These are phyloP conservation scores for Epichloe bromicola DNA, from an alignment of 2,329 filamentous ascomycete species.

Conservation along the genomic window DNA sequence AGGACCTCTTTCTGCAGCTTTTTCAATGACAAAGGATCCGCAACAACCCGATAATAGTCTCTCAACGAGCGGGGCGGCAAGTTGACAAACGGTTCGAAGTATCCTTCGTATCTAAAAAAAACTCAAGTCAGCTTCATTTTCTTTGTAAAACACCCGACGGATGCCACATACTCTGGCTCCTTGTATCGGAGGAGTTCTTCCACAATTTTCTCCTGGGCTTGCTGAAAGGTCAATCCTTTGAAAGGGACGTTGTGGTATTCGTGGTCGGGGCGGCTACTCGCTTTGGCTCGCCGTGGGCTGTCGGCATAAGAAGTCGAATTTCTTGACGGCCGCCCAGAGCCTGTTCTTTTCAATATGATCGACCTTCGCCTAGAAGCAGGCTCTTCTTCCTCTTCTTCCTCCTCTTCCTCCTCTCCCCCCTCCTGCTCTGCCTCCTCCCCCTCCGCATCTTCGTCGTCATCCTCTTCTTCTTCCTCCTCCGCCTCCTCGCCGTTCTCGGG, in stretches of 20 bases:
- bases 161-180: slow-evolving; percentile 45
- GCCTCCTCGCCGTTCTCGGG: slow-evolving; percentile 18
- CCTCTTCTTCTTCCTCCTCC: slow-evolving; percentile 18
- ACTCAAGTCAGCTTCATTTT: slow-evolving; percentile 10
- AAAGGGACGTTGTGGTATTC: slow-evolving; percentile 48
- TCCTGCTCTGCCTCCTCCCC: slow-evolving; percentile 11
- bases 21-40: slow-evolving; percentile 66
- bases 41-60: slow-evolving; percentile 79
- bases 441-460: slow-evolving; percentile 13
- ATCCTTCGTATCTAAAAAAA: slow-evolving; percentile 49
- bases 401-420: slow-evolving; percentile 17
- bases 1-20: slow-evolving; percentile 65
- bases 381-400: slow-evolving; percentile 20
- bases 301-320: slow-evolving; percentile 18
- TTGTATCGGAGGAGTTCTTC: slow-evolving; percentile 58
- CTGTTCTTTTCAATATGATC: slow-evolving; percentile 27
- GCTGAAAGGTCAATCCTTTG: slow-evolving; percentile 63
- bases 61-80: slow-evolving; percentile 62
- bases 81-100: slow-evolving; percentile 62
- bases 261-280: slow-evolving; percentile 33
- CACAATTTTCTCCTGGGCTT: slow-evolving; percentile 77
- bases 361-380: slow-evolving; percentile 22
- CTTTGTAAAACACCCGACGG: neutral
- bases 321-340: slow-evolving; percentile 20
- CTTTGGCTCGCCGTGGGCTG: slow-evolving; percentile 22